Conservation (phyloP, 805 yeast species). For the Nakazawaea ambrosiae region DNA sequence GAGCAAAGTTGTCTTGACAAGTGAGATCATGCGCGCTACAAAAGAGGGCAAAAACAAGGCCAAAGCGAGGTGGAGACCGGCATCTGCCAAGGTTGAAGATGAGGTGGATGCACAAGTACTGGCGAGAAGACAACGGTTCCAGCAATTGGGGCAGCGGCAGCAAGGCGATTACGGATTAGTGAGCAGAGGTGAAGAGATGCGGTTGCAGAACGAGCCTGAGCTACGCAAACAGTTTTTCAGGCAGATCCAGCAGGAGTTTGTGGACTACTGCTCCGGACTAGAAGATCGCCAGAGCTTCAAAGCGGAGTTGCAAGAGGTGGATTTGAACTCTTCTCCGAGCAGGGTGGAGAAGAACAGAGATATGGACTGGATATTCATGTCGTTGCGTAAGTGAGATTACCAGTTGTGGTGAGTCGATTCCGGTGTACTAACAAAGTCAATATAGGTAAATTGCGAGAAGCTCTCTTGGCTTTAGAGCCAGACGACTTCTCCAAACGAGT, state of each 20-base stretch:
- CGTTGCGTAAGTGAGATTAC: conserved; percentile 16
- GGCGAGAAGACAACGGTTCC: conserved; percentile 14
- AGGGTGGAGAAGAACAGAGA: conserved; percentile 1
- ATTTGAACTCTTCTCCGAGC: not conserved
- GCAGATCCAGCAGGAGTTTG: conserved; percentile 26
- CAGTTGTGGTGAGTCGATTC: not conserved
- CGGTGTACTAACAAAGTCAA: conserved; percentile 4
- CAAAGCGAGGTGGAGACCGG: too few species aligned
- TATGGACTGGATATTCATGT: conserved; percentile 27
- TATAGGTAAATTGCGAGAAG: conserved; percentile 52
- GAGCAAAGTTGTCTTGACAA: too few species aligned
- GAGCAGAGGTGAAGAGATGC: conserved; percentile 52
- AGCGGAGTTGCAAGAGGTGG: conserved; percentile 11
- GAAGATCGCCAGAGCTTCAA: conserved; percentile 10
- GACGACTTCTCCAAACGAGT: conserved; percentile 37
- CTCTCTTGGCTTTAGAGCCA: conserved; percentile 33
- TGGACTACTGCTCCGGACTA: conserved; percentile 24
- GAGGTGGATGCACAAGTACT: not conserved
- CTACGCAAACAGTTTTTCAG: conserved; percentile 35
- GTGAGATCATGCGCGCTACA: too few species aligned
- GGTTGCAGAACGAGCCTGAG: conserved; percentile 35
- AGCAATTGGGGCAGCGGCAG: conserved; percentile 12
- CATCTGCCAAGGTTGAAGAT: too few species aligned
- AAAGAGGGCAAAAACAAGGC: too few species aligned
- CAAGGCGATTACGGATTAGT: conserved; percentile 40